These are phyloP conservation scores for Blastocystis sp. DNA, from an alignment of 352 stramenopile species.

Conservation along the genomic window DNA sequence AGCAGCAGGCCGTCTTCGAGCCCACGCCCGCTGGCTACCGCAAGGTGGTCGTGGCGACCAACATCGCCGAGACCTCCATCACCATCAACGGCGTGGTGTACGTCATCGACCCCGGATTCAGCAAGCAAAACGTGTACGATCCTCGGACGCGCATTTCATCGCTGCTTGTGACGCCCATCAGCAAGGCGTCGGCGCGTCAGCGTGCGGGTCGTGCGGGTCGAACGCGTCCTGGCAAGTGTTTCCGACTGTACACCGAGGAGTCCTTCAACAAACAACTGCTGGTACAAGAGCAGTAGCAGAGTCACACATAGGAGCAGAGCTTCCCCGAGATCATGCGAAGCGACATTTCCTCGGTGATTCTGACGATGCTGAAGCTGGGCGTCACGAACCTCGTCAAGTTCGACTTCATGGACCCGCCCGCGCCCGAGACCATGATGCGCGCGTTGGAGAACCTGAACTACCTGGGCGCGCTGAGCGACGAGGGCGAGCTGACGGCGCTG, in stretches of 20 bases:
- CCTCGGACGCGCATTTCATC: constrained; percentile 94
- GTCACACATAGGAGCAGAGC: constrained; percentile 82
- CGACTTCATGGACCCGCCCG: constrained; percentile 95
- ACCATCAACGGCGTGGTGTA: constrained; percentile 77
- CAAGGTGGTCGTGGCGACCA: constrained; percentile 88
- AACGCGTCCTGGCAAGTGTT: too few species aligned
- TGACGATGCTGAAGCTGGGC: constrained; percentile 93
- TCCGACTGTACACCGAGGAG: constrained; percentile 71
- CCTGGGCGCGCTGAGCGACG: constrained; percentile 75
- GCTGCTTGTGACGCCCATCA: constrained; percentile 95
- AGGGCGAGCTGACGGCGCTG: constrained; percentile 67
- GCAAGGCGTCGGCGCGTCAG: constrained; percentile 83
- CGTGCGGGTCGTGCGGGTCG: constrained; percentile 79
- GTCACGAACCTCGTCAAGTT: background rate
- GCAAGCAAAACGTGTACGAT: constrained; percentile 99
- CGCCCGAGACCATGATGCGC: constrained; percentile 94
- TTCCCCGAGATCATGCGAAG: constrained; percentile 97
- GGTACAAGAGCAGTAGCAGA: background rate
- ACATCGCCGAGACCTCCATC: constrained; percentile 97
- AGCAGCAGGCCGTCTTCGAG: constrained; percentile 90
- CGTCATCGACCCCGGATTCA: constrained; percentile 97
- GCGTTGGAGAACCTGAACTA: constrained; percentile 97
- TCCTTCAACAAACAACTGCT: constrained; percentile 94
- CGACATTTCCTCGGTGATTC: constrained; percentile 89
- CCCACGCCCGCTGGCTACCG: background rate